Conservation (phyloP, 179 eudicot species). For the Silene noctiflora region DNA sequence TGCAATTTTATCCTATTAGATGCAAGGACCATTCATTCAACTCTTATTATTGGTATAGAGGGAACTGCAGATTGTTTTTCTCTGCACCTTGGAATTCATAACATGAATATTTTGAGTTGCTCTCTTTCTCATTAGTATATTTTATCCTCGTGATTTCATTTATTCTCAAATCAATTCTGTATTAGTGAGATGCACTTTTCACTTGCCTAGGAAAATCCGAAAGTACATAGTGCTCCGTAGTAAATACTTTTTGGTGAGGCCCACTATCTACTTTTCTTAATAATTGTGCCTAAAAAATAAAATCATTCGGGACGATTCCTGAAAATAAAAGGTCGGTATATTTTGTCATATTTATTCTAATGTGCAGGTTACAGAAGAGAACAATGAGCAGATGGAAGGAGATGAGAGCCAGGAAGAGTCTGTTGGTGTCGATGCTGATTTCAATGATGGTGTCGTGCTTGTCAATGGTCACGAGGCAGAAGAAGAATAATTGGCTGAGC, state of each 20-base stretch:
- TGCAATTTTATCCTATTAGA: not conserved
- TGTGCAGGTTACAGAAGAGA: constrained; percentile 37
- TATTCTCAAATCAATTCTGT: no score
- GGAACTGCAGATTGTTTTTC: not conserved
- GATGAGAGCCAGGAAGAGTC: constrained; percentile 78
- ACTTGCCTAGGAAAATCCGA: no score
- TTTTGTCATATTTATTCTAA: not conserved
- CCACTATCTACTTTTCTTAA: not conserved
- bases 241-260: no score
- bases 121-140: no score
- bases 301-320: not conserved
- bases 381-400: constrained; percentile 42
- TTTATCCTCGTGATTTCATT: no score
- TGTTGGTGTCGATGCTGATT: constrained; percentile 69
- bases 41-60: not conserved
- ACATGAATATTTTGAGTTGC: not conserved
- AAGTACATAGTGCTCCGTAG: no score
- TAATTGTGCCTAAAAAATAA: not conserved
- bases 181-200: no score
- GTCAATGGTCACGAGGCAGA: constrained; percentile 86
- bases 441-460: constrained; percentile 82
- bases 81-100: not conserved
- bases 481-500: constrained; percentile 83
- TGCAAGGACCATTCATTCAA: not conserved
- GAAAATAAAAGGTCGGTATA: not conserved